Evolutionary conservation across 2,329 filamentous ascomycete species (phyloP), one percentile per base, ranked within the genome.

Genomic region (Thelonectria blattea): DNA sequence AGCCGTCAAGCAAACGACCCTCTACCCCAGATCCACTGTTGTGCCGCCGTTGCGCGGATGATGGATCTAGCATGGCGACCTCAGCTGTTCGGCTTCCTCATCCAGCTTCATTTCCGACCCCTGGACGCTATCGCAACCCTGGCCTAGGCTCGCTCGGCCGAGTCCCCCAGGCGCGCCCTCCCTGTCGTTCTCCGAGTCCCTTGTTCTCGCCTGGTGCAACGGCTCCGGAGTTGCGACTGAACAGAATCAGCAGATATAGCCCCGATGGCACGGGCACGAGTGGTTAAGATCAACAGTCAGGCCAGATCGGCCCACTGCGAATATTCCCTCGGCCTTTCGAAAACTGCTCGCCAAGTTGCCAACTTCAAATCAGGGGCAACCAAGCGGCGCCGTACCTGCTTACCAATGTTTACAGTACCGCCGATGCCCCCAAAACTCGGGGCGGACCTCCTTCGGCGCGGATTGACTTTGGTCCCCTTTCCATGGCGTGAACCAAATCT

Each of bases 11-110:
- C 46, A 47, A 56, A 49, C 45, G 17, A 18, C 51, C 46, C 64
- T 71, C 60, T 71, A 71, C 68, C 68, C 68, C 68, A 54, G 68
- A 71, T 71, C 68, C 68, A 71, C 68, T 61, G 56, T 52, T 59
- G 50, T 61, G 60, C 69, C 62, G 61, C 52, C 57, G 54, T 56
- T 58, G 58, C 63, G 63, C 59, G 65, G 67, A 30, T 30, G 27
- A 30, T 30, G 27, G 27, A 71, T 71, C 68, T 69, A 39, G 60
- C 64, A 67, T 63, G 66, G 58, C 59, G 53, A 48, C 47, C 17
- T 32, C 58, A 43, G 47, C 22, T 59, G 56, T 41, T 62, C 56
- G 58, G 57, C 65, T 68, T 67, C 68, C 68, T 60, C 52, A 63
- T 71, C 56, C 58, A 61, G 68, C 68, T 71, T 71, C 68, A 71